Evolutionary conservation across 805 yeast genomes (phyloP), one percentile per base, ranked within the genome.

Genomic region (Lipomyces spencermartinsiae): DNA sequence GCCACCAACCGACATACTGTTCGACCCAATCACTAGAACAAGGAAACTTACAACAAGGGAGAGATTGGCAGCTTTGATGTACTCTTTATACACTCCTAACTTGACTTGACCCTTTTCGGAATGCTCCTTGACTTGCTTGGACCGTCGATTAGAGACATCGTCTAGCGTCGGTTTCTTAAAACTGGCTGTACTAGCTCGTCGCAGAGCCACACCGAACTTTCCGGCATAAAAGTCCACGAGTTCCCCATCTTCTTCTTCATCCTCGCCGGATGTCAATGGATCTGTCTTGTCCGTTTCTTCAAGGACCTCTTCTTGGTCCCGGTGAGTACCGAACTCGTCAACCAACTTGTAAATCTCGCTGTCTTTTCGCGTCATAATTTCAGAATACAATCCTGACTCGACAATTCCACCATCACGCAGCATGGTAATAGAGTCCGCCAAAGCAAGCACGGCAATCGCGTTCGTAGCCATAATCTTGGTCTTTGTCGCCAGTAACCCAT

Each of bases 101-200:
- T 91, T 90, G 66, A 95, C 99, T 77, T 92, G 88, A 65, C 99
- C 99, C 77, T 92, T 93, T 79, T 95, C 97, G 65, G 90, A 85
- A 72, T 87, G 93, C 79, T 95, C 99, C 73, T 85, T 87, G 39
- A 34, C 43, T 57, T 73, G 75, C 31, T 70, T 66, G 31, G 74
- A 71, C 25, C 64, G 73, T 12, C 71, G 54, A n/a, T 31, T 68
- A 33, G 70, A 67, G 10, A 67, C 16, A 12, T 69, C 73, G 51
- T 70, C 73, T 29, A 67, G 62, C 39, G 65, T 63, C 3, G 79
- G 78, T 51, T 73, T 73, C 39, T 70, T 82, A 74, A 88, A 86
- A 1, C 92, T 84, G 2, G 90, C 91, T 39, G 86, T 74, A 70
- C 92, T 87, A 0, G 93, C 92, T 66, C 88, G 82, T 72, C 90